Evolutionary conservation across 2,329 filamentous ascomycete genomes (phyloP), one percentile per base, ranked within the genome.

Genomic region (Trichoderma atroviride): DNA sequence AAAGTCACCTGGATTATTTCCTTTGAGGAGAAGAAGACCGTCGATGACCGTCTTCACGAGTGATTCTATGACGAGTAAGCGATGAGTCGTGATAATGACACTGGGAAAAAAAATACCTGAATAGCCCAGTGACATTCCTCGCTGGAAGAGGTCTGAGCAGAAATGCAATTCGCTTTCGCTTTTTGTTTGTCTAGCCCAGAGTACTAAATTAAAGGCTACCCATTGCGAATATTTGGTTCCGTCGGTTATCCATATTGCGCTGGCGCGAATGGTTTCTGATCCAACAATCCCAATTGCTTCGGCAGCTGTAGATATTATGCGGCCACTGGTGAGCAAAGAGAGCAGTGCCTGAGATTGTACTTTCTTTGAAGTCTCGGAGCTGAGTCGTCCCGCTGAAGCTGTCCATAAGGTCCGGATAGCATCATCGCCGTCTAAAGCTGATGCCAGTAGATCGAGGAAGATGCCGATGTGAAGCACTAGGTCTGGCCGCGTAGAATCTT

Each of bases 111-210:
- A 43, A 81, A 76, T 83, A 92, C 92, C 90, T 65, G 85, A 82
- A 79, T 96, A 93, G 3, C 92, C 93, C 35, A 97, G 78, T 35
- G 86, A 89, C 70, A 95, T 81, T 1, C 88, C 84, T 71, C 90
- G 89, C 4, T 87, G 80, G 16, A 88, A 80, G 1, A 89, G 61
- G 3, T 84, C 82, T 19, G 82, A 82, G 55, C 80, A 82, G 9
- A 85, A 74, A 60, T 80, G 84, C 14, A 78, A 70, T 10, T 81
- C 79, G 13, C 78, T 73, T 72, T 77, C 78, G 6, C 9, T 24
- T 73, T 68, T 72, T 37, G 71, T 78, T 68, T 68, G 73, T 57
- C 72, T 77, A 55, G 75, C 79, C 82, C 79, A 89, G 31, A 72
- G 76, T 35, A 77, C 82, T 61, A 96, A 83, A 75, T 89, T 92